A percentile compares a stretch with the other conserved stretches of the same genome.
Conservation (phyloP, 306 rosid species). For the Arachis stenosperma region DNA sequence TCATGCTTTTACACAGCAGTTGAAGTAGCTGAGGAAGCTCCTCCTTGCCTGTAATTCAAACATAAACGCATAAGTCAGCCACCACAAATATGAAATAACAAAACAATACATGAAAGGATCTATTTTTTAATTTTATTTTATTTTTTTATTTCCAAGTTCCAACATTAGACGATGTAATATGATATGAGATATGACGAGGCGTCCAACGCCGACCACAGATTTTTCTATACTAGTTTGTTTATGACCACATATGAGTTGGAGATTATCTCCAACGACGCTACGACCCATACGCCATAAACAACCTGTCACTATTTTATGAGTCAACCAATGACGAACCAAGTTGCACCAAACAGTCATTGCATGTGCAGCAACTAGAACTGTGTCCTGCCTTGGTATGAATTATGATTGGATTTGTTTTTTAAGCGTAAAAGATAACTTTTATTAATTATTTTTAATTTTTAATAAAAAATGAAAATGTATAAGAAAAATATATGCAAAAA, state of each 20-base stretch:
- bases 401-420: too few relatives aligned
- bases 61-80: not conserved
- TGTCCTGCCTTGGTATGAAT: slow-evolving; percentile 31
- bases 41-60: slow-evolving; percentile 60
- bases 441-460: too few relatives aligned
- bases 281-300: too few relatives aligned
- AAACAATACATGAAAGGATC: not conserved
- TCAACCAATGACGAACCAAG: slow-evolving; percentile 27
- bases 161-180: not conserved
- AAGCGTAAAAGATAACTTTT: too few relatives aligned
- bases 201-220: not conserved
- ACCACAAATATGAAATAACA: not conserved
- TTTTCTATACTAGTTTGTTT: not conserved
- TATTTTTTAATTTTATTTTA: not conserved
- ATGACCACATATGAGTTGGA: not conserved
- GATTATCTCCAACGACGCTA: not conserved
- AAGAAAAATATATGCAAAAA: not conserved
- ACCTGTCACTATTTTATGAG: slow-evolving; percentile 22
- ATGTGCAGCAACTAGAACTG: slow-evolving; percentile 45
- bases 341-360: slow-evolving; percentile 32
- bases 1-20: slow-evolving; percentile 82
- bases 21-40: slow-evolving; percentile 87
- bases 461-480: too few relatives aligned
- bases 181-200: not conserved
- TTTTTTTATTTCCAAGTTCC: not conserved